These are phyloP conservation scores for Biancaea sappan DNA, from an alignment of 306 rosid species.

Conservation along the genomic window DNA sequence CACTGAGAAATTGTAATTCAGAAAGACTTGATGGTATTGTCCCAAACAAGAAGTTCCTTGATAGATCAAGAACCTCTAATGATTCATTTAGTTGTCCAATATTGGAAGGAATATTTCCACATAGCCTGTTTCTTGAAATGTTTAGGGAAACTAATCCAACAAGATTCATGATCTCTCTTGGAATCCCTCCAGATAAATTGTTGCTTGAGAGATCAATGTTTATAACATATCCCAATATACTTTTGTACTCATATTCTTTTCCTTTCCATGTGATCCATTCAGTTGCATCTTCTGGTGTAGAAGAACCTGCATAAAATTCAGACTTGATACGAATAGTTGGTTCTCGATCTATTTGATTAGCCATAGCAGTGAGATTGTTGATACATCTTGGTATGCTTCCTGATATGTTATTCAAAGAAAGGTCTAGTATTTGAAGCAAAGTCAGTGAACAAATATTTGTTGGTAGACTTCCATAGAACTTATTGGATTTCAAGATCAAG, in stretches of 20 bases:
- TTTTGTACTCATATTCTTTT: not conserved
- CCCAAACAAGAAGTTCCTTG: conserved; percentile 34
- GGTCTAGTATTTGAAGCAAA: not conserved
- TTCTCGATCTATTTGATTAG: not conserved
- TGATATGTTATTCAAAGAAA: not conserved
- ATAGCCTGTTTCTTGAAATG: conserved; percentile 27
- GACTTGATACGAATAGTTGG: no score
- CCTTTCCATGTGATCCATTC: conserved; percentile 37
- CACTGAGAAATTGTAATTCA: not conserved
- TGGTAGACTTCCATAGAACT: not conserved
- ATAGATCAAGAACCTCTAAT: conserved; percentile 38
- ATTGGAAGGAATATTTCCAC: conserved; percentile 18
- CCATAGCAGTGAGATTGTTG: conserved; percentile 25
- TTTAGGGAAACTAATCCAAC: conserved; percentile 18
- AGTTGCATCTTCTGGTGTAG: no score
- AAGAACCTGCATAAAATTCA: no score
- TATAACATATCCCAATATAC: conserved; percentile 1
- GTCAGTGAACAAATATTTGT: not conserved
- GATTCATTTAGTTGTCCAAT: conserved; percentile 5
- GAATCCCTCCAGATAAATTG: conserved; percentile 29
- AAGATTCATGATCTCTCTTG: conserved; percentile 12
- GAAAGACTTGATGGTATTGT: conserved; percentile 25
- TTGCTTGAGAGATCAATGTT: conserved; percentile 43
- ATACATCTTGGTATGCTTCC: conserved; percentile 15
- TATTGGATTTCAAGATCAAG: not conserved